Evolutionary conservation across 495 filamentous ascomycete genomes (phyloP).

Genomic region (Penicillium ochrochloron): DNA sequence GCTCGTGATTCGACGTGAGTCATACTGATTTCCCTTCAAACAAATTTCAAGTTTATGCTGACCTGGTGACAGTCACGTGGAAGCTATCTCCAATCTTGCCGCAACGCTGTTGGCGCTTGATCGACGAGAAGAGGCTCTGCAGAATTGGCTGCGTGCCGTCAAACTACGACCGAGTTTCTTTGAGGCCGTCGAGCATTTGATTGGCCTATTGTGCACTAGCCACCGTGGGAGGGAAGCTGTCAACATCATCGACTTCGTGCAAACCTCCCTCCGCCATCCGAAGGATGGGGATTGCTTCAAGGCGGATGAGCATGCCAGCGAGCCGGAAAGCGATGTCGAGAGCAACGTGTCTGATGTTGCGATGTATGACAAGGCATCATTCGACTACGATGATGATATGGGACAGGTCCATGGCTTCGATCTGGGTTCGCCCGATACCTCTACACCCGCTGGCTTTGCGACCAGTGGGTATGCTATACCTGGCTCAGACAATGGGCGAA

Average conservation of each 20-base stretch:
- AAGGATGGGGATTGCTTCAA: conserved; percentile 54
- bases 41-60: conserved; percentile 11
- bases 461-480: conserved; percentile 87
- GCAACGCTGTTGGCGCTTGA: conserved; percentile 85
- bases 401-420: conserved; percentile 30
- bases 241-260: conserved; percentile 87
- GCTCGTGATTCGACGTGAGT: conserved; percentile 78
- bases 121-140: conserved; percentile 80
- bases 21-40: not conserved
- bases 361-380: conserved; percentile 58
- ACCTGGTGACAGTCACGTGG: conserved; percentile 70
- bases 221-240: conserved; percentile 86
- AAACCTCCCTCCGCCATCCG: conserved; percentile 67
- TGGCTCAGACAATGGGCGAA: conserved; percentile 88
- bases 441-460: conserved; percentile 62
- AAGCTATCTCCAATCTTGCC: conserved; percentile 92
- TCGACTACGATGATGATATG: conserved; percentile 62
- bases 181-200: conserved; percentile 94
- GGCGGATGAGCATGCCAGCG: conserved; percentile 58
- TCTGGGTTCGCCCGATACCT: conserved; percentile 35
- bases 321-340: conserved; percentile 58
- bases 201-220: conserved; percentile 82
- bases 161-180: conserved; percentile 87
- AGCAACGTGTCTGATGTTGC: conserved; percentile 55
- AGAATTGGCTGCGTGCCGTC: conserved; percentile 84